Conservation (phyloP, 176 grass and related monocot species). For the Miscanthus lutarioriparius region DNA sequence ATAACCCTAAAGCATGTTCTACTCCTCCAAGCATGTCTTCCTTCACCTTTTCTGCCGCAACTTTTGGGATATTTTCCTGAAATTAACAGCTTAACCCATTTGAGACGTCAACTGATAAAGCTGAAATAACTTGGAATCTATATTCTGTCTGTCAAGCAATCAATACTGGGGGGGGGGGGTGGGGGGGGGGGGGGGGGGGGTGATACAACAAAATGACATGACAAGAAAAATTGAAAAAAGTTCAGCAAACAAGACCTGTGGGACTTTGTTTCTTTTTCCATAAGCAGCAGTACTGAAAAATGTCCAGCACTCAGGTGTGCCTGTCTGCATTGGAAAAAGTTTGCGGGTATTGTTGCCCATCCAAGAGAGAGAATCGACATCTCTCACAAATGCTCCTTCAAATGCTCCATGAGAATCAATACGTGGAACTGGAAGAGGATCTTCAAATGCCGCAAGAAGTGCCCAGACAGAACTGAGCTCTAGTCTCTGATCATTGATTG, state of each 20-base stretch:
- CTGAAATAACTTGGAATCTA: background rate
- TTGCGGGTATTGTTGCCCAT: constrained; percentile 94
- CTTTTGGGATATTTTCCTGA: constrained; percentile 87
- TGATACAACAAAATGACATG: background rate
- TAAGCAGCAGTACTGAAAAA: constrained; percentile 88
- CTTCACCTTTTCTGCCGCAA: constrained; percentile 82
- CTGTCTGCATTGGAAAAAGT: constrained; percentile 55
- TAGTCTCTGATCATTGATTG: constrained; percentile 61
- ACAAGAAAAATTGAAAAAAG: constrained; percentile 15
- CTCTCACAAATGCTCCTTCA: constrained; percentile 90
- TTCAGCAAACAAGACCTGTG: constrained; percentile 66
- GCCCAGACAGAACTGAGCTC: constrained; percentile 89
- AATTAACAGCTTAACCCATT: constrained; percentile 15
- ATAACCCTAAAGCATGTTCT: constrained; percentile 80
- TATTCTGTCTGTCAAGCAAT: constrained; percentile 6
- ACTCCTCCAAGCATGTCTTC: constrained; percentile 83
- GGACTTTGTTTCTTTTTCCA: constrained; percentile 91
- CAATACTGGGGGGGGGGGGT: background rate
- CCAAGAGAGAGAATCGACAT: constrained; percentile 86
- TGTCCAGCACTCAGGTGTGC: constrained; percentile 79
- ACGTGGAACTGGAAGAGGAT: constrained; percentile 67
- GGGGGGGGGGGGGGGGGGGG: too few relatives aligned
- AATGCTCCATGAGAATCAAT: constrained; percentile 39
- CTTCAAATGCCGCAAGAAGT: constrained; percentile 88
- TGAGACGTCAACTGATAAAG: constrained; percentile 15